Evolutionary conservation across 2,329 filamentous ascomycete genomes (phyloP).

Genomic region (Pseudopithomyces maydicus): DNA sequence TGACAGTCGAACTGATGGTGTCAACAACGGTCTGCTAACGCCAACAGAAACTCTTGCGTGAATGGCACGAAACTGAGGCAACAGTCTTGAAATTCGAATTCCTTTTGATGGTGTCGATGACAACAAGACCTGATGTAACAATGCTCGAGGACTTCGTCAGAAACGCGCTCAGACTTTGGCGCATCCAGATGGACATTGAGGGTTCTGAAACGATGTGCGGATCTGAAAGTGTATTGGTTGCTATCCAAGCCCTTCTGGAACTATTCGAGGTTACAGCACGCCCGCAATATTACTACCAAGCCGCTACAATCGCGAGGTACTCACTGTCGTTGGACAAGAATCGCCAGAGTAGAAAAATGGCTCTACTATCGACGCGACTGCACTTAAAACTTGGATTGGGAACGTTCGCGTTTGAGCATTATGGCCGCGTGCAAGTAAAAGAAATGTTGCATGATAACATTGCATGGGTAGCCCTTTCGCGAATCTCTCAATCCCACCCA

Average conservation of each 20-base stretch:
- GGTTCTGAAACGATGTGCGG: slow-evolving; percentile 1
- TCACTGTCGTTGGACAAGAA: slow-evolving; percentile 28
- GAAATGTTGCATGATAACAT: slow-evolving; percentile 42
- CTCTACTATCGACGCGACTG: slow-evolving; percentile 38
- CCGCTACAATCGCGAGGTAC: slow-evolving; percentile 31
- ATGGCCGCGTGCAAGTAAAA: slow-evolving; percentile 32
- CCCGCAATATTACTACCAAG: slow-evolving; percentile 32
- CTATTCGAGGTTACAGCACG: slow-evolving; percentile 4
- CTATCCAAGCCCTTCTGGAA: slow-evolving; percentile 1
- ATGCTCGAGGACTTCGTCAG: slow-evolving; percentile 21
- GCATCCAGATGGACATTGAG: slow-evolving; percentile 13
- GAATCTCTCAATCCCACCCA: slow-evolving; percentile 40
- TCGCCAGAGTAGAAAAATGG: slow-evolving; percentile 30
- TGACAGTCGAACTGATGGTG: neutral
- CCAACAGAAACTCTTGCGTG: slow-evolving; percentile 7
- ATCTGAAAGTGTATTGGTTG: neutral
- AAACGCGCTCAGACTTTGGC: slow-evolving; percentile 23
- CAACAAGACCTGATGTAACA: neutral
- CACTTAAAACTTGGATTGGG: slow-evolving; percentile 39
- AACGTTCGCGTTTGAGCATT: slow-evolving; percentile 35
- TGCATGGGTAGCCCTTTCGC: slow-evolving; percentile 35
- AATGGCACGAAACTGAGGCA: slow-evolving; percentile 24
- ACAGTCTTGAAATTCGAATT: slow-evolving; percentile 35
- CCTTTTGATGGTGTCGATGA: slow-evolving; percentile 28
- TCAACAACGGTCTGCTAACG: slow-evolving; percentile 1